Percentiles rank a stretch among this genome's conserved stretches.
Evolutionary conservation across 1,284 basidiomycete genomes (phyloP).

Genomic region (Xerocomus amazonicus): DNA sequence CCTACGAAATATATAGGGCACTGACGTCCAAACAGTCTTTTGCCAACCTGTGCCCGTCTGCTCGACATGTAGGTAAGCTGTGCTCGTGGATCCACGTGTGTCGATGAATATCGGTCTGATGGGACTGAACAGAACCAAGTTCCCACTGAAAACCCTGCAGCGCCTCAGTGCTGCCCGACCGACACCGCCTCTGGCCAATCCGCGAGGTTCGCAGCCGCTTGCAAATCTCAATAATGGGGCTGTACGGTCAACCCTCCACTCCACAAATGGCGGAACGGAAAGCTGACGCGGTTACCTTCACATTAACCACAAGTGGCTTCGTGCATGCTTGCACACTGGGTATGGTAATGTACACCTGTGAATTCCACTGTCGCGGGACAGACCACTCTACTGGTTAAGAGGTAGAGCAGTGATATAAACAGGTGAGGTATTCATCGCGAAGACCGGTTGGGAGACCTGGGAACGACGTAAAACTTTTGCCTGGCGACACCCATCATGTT

Average conservation of each 20-base stretch:
- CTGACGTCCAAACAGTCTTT: slow-evolving; percentile 60
- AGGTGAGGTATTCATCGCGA: slow-evolving; percentile 30
- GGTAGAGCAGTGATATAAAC: slow-evolving; percentile 54
- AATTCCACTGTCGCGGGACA: too few relatives aligned
- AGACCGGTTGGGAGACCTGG: slow-evolving; percentile 9
- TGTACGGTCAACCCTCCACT: slow-evolving; percentile 12
- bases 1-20: background rate
- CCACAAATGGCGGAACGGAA: slow-evolving; percentile 20
- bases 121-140: slow-evolving; percentile 72
- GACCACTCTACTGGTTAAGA: slow-evolving; percentile 25
- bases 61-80: slow-evolving; percentile 79
- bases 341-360: background rate
- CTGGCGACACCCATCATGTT: slow-evolving; percentile 33
- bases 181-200: slow-evolving; percentile 23
- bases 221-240: slow-evolving; percentile 29
- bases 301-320: background rate
- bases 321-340: too few relatives aligned
- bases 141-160: slow-evolving; percentile 85
- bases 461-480: slow-evolving; percentile 49
- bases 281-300: slow-evolving; percentile 4
- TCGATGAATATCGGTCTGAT: background rate
- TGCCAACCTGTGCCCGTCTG: slow-evolving; percentile 92
- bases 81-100: slow-evolving; percentile 6
- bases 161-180: slow-evolving; percentile 65
- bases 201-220: slow-evolving; percentile 23